Percentiles rank a stretch among this genome's conserved stretches.
phyloP scores from a whole-genome alignment of 495 filamentous ascomycete species.

The Penicillium lividum region DNA sequence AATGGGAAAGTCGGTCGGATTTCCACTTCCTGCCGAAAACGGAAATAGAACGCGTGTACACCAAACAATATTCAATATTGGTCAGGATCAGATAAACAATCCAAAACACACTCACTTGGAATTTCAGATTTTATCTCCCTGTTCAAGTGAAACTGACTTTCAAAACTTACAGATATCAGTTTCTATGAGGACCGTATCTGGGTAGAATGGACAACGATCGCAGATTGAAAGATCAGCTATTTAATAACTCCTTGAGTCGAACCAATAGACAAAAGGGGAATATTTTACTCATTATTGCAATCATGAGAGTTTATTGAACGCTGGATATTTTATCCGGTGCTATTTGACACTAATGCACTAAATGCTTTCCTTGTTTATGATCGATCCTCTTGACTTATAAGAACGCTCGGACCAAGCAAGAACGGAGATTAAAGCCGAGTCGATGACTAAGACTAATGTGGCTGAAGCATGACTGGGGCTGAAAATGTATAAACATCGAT shows the following conservation, averaged over 20 bases:
- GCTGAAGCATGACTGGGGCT: not conserved
- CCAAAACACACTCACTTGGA: not conserved
- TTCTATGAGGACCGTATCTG: not conserved
- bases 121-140: not conserved
- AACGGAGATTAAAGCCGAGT: not conserved
- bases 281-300: not conserved
- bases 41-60: not conserved
- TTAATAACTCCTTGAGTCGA: not conserved
- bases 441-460: not conserved
- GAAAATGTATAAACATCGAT: not conserved
- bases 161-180: not conserved
- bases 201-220: not conserved
- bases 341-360: not conserved
- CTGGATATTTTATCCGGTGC: not conserved
- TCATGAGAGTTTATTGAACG: not conserved
- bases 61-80: not conserved
- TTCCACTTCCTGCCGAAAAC: slow-evolving; percentile 1
- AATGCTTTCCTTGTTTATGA: not conserved
- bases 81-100: not conserved
- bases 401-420: not conserved
- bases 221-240: not conserved
- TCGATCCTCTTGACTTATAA: not conserved
- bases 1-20: not conserved
- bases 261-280: not conserved
- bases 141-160: not conserved